phyloP scores from a whole-genome alignment of 139 green algal species.

The Penium margaritaceum region DNA sequence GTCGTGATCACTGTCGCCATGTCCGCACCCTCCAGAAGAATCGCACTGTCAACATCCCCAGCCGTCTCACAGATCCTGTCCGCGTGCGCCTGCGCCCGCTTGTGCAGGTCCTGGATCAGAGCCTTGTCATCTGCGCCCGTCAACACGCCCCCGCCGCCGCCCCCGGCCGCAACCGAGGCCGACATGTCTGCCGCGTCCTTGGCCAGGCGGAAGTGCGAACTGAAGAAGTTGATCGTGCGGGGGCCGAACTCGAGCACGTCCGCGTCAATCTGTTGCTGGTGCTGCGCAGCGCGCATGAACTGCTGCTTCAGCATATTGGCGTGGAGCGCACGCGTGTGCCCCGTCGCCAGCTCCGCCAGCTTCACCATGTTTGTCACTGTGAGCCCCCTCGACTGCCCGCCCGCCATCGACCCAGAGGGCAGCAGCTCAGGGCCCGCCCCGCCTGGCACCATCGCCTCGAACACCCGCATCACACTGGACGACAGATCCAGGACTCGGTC shows the following conservation, averaged over 20 bases:
- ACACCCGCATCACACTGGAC: background rate
- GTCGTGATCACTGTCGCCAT: background rate
- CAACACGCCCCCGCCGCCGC: background rate
- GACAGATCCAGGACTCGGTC: background rate
- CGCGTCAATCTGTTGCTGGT: background rate
- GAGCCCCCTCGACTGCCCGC: background rate
- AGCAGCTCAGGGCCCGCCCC: background rate
- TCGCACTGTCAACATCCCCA: slow-evolving; percentile 1
- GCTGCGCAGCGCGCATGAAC: background rate
- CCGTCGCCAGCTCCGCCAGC: background rate
- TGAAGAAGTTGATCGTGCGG: slow-evolving; percentile 9
- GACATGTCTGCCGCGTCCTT: slow-evolving; percentile 1
- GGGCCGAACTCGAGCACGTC: slow-evolving; percentile 2
- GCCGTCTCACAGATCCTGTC: background rate
- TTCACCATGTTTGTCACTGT: background rate
- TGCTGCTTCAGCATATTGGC: slow-evolving; percentile 8
- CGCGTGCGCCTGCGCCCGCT: slow-evolving; percentile 2
- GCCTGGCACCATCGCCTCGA: slow-evolving; percentile 1
- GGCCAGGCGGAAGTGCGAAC: background rate
- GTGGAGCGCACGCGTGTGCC: background rate
- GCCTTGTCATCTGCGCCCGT: background rate
- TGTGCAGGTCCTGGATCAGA: background rate
- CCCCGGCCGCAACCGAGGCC: background rate
- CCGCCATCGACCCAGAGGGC: background rate
- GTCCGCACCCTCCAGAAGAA: background rate